phyloP scores from a whole-genome alignment of 2,329 filamentous ascomycete species.

The Scolecobasidium constrictum region DNA sequence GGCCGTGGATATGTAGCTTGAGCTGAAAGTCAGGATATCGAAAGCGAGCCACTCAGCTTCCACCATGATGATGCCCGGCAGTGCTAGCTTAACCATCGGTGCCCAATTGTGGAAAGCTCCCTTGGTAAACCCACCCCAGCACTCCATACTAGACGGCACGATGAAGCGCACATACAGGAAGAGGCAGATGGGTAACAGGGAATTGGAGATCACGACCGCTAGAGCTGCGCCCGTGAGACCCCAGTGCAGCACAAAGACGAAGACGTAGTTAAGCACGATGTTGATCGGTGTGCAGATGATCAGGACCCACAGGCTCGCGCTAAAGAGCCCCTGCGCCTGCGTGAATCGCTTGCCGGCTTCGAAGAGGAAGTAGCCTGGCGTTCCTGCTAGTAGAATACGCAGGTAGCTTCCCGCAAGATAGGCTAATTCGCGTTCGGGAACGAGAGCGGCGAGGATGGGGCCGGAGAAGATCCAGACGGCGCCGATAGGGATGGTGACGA shows the following conservation, averaged over 20 bases:
- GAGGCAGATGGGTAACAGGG: slow-evolving; percentile 37
- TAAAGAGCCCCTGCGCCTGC: slow-evolving; percentile 45
- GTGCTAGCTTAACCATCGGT: slow-evolving; percentile 14
- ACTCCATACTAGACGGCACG: slow-evolving; percentile 27
- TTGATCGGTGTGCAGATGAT: slow-evolving; percentile 38
- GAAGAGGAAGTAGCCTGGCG: slow-evolving; percentile 44
- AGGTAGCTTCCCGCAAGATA: slow-evolving; percentile 40
- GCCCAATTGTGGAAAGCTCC: slow-evolving; percentile 27
- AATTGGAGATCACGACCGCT: slow-evolving; percentile 38
- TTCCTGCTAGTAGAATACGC: slow-evolving; percentile 36
- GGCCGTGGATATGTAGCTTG: slow-evolving; percentile 14
- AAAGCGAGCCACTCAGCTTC: slow-evolving; percentile 18
- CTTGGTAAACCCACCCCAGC: slow-evolving; percentile 34
- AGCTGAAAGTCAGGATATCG: slow-evolving; percentile 24
- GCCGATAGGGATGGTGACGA: slow-evolving; percentile 38
- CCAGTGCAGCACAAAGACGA: slow-evolving; percentile 30
- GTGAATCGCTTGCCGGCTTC: slow-evolving; percentile 45
- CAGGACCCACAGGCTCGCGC: slow-evolving; percentile 36
- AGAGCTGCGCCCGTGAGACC: slow-evolving; percentile 42
- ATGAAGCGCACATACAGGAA: slow-evolving; percentile 35
- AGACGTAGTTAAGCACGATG: slow-evolving; percentile 38
- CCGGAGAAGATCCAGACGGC: slow-evolving; percentile 39
- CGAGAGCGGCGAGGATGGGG: slow-evolving; percentile 32
- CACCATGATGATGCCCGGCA: slow-evolving; percentile 17
- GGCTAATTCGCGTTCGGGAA: slow-evolving; percentile 38